Conservation (phyloP, 176 grass and related monocot genomes). For the Ampelocalamus luodianensis region DNA sequence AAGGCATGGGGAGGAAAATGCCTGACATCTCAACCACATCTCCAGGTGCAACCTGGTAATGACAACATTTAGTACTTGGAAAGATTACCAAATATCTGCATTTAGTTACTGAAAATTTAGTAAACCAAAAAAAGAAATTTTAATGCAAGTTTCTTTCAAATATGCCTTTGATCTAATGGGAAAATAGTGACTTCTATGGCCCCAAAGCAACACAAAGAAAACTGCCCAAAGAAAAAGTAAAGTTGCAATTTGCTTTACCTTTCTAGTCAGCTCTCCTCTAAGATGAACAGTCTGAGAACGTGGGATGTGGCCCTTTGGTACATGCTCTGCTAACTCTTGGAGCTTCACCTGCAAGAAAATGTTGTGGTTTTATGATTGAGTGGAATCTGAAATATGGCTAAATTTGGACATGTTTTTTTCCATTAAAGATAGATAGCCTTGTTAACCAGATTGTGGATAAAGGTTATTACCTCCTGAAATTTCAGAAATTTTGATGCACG, state of each 20-base stretch:
- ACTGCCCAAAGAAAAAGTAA: slow-evolving; percentile 8
- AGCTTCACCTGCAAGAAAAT: slow-evolving; percentile 81
- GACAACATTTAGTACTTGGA: slow-evolving; percentile 24
- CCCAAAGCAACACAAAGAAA: slow-evolving; percentile 1
- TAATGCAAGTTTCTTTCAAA: neutral
- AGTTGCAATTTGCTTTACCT: slow-evolving; percentile 53
- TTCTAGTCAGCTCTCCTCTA: slow-evolving; percentile 95
- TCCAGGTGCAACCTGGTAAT: slow-evolving; percentile 88
- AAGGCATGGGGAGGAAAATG: slow-evolving; percentile 98
- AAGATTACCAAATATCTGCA: slow-evolving; percentile 5
- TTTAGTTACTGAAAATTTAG: neutral
- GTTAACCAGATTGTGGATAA: slow-evolving; percentile 11
- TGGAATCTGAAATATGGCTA: slow-evolving; percentile 16
- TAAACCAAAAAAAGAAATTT: slow-evolving; percentile 9
- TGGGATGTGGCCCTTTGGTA: slow-evolving; percentile 97
- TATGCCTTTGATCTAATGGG: neutral
- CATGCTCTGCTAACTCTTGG: slow-evolving; percentile 97
- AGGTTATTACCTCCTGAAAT: slow-evolving; percentile 87
- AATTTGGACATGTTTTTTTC: neutral
- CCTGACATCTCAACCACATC: slow-evolving; percentile 95
- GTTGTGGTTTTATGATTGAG: slow-evolving; percentile 15
- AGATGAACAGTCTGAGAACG: slow-evolving; percentile 95
- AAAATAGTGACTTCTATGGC: neutral
- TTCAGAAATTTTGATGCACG: slow-evolving; percentile 97
- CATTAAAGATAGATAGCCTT: slow-evolving; percentile 22